Evolutionary conservation across 83 land plant species (phyloP), one percentile per base, ranked within the genome.

Genomic region (Larix sibirica): DNA sequence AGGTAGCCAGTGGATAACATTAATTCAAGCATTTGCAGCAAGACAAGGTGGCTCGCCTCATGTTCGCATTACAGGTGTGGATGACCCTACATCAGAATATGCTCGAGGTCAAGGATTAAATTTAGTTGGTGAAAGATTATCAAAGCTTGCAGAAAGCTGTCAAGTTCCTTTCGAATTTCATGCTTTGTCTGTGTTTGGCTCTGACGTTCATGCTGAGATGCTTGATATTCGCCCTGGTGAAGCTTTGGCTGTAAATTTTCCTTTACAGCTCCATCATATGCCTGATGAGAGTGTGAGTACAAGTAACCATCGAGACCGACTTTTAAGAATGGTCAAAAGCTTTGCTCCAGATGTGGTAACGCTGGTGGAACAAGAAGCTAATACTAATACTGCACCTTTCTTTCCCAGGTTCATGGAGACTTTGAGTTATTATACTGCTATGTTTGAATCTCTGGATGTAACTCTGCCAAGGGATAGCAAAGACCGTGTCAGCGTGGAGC

Each of bases 201-300:
- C 70, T 38, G 92, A 91, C n/a, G 87, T 87, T 58, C 71, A 86
- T 58, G 81, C 31, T 1, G 81, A 84, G 17, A 76, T 87, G 82
- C 89, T 90, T 47, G 68, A 85, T 4, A 78, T 91, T 61, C 82
- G 84, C n/a, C 86, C 89, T 4, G 87, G 89, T 36, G 94, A 93
- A 62, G 94, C 94, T 4, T 13, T 93, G 64, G 95, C 88, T 21
- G 95, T 91, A 79, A 89, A 93, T 40, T 93, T 91, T 79, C 83
- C 95, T 18, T 91, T 91, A 59, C 82, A 84, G 83, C 86, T 94
- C 20, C 96, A 94, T 77, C 92, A 90, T 71, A 83, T 92, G 90
- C 92, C 96, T 1, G 96, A 94, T 78, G 96, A 94, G 83, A 91
- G 94, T 76, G 96, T 94, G 6, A 85, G 82, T 81, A 88, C 90